These are phyloP conservation scores for Stentor coeruleus DNA, from an alignment of 73 alveolate species.

Conservation along the genomic window DNA sequence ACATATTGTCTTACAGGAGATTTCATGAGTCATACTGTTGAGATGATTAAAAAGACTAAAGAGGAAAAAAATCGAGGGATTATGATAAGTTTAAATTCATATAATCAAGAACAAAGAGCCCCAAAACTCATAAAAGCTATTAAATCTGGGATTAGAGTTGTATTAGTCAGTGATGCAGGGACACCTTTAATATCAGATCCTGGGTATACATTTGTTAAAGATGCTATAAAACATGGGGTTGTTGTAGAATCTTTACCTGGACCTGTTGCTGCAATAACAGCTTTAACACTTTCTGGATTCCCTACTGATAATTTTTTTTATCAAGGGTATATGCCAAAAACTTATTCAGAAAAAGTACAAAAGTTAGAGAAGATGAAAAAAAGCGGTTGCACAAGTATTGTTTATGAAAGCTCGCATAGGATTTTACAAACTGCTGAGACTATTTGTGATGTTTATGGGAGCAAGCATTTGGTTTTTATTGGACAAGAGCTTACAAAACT, in stretches of 20 bases:
- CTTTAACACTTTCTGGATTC: conserved; percentile 70
- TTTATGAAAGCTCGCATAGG: conserved; percentile 63
- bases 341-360: conserved; percentile 37
- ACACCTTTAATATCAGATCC: conserved; percentile 89
- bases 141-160: conserved; percentile 70
- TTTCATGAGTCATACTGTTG: conserved; percentile 42
- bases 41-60: conserved; percentile 46
- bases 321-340: conserved; percentile 66
- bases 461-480: conserved; percentile 52
- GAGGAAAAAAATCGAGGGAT: conserved; percentile 81
- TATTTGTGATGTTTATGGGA: conserved; percentile 55
- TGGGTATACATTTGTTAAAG: conserved; percentile 63
- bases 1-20: conserved; percentile 44
- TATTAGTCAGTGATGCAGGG: conserved; percentile 87
- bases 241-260: conserved; percentile 81
- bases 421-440: conserved; percentile 30
- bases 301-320: conserved; percentile 66
- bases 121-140: conserved; percentile 68
- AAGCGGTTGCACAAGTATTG: conserved; percentile 43
- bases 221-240: conserved; percentile 56
- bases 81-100: conserved; percentile 61
- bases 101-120: conserved; percentile 67
- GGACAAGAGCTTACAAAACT: conserved; percentile 73
- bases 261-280: conserved; percentile 69
- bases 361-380: conserved; percentile 35